A percentile compares a stretch with the other conserved stretches of the same genome.
Evolutionary conservation across 805 yeast genomes (phyloP).

Genomic region (Hanseniaspora taiwanica): DNA sequence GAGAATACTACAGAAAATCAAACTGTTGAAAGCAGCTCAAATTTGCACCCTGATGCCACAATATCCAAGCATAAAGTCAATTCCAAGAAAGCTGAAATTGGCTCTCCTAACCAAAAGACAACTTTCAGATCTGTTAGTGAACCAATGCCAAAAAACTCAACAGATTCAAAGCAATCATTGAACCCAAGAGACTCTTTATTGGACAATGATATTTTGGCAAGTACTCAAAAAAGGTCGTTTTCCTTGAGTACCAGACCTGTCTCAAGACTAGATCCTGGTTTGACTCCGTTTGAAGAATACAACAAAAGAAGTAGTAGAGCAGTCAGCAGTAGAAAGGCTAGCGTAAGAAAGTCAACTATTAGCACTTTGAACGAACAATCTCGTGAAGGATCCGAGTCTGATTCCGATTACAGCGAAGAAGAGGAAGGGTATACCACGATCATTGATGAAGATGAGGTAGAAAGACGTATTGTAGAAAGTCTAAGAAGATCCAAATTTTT

Average conservation of each 20-base stretch:
- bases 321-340: neutral
- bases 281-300: conserved; percentile 16
- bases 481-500: conserved; percentile 32
- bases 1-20: too few species aligned
- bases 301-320: neutral
- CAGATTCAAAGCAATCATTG: neutral
- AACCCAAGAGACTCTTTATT: conserved; percentile 7
- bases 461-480: conserved; percentile 26
- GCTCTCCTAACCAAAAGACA: too few species aligned
- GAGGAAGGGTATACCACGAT: conserved; percentile 12
- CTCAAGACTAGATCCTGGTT: conserved; percentile 32
- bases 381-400: conserved; percentile 8
- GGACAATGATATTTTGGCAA: conserved; percentile 16
- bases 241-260: conserved; percentile 30
- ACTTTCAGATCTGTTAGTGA: conserved; percentile 27
- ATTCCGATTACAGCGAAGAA: conserved; percentile 8
- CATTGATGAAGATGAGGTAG: conserved; percentile 8
- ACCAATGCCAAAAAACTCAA: conserved; percentile 13
- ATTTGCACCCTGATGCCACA: too few species aligned
- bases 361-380: too few species aligned
- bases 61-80: too few species aligned
- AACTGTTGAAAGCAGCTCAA: too few species aligned
- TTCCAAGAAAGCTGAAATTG: too few species aligned
- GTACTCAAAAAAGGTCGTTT: conserved; percentile 25
- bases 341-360: conserved; percentile 3